A percentile compares a stretch with the other conserved stretches of the same genome.
Conservation (phyloP, 1,284 basidiomycete genomes). For the Hymenochaete sp. region DNA sequence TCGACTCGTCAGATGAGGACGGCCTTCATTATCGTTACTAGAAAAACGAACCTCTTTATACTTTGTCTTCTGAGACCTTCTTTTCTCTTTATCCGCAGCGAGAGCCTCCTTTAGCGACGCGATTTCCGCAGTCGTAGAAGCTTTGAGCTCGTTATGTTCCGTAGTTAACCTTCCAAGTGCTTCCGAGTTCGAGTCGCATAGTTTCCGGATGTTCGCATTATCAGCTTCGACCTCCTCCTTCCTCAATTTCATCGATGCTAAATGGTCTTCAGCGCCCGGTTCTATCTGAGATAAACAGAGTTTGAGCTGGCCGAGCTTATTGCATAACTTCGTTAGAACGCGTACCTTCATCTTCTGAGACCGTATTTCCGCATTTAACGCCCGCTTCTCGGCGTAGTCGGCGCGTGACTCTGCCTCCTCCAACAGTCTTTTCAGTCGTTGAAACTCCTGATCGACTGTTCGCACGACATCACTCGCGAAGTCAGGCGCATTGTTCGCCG, state of each 20-base stretch:
- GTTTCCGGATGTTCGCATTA: not conserved
- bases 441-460: conserved; percentile 2
- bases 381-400: not conserved
- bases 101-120: not conserved
- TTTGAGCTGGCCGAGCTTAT: not conserved
- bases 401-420: not conserved
- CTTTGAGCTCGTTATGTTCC: not conserved
- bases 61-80: not conserved
- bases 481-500: not conserved
- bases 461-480: conserved; percentile 4
- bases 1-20: not conserved
- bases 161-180: not conserved
- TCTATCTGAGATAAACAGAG: not conserved
- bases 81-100: conserved; percentile 1
- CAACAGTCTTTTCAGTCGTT: conserved; percentile 7
- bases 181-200: not conserved
- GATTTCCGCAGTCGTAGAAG: too few species aligned
- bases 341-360: not conserved
- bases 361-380: not conserved
- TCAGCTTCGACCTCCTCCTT: not conserved
- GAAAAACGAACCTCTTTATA: not conserved
- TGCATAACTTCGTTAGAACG: not conserved
- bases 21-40: not conserved
- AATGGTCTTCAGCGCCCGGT: not conserved
- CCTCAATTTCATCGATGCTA: not conserved